phyloP scores from a whole-genome alignment of 2,329 filamentous ascomycete species.

The Trichoderma sp. region DNA sequence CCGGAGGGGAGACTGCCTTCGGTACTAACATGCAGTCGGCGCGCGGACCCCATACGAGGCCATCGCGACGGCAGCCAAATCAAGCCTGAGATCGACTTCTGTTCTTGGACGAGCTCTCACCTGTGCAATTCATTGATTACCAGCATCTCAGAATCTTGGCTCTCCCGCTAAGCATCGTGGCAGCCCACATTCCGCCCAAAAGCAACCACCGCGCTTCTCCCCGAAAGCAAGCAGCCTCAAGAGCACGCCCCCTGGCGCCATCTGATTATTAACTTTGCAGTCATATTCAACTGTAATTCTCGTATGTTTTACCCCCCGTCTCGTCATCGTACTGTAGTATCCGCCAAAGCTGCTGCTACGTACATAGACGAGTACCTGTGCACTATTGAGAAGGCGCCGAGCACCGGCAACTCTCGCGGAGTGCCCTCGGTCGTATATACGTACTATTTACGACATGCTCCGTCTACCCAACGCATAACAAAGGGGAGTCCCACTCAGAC shows the following conservation, averaged over 20 bases:
- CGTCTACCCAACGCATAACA: slow-evolving; percentile 13
- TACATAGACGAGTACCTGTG: neutral
- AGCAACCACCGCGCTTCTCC: neutral
- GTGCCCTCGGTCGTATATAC: slow-evolving; percentile 18
- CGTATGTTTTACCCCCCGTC: neutral
- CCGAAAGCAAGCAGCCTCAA: neutral
- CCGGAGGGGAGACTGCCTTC: neutral
- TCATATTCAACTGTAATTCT: neutral
- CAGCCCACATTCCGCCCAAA: slow-evolving; percentile 5
- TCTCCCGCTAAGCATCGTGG: slow-evolving; percentile 2
- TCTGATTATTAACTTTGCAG: neutral
- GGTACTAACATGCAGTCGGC: neutral
- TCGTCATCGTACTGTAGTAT: neutral
- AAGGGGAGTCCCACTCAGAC: slow-evolving; percentile 11
- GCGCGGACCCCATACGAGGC: neutral
- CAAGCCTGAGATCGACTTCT: neutral
- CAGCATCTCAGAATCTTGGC: neutral
- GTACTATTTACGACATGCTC: slow-evolving; percentile 8
- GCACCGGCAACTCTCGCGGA: slow-evolving; percentile 6
- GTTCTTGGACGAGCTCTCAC: neutral
- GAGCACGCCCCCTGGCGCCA: neutral
- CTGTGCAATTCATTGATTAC: neutral
- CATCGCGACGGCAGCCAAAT: neutral
- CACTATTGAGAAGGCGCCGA: neutral
- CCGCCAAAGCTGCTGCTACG: neutral